phyloP scores from a whole-genome alignment of 2,329 filamentous ascomycete genomes.

The Meredithiella fracta region DNA sequence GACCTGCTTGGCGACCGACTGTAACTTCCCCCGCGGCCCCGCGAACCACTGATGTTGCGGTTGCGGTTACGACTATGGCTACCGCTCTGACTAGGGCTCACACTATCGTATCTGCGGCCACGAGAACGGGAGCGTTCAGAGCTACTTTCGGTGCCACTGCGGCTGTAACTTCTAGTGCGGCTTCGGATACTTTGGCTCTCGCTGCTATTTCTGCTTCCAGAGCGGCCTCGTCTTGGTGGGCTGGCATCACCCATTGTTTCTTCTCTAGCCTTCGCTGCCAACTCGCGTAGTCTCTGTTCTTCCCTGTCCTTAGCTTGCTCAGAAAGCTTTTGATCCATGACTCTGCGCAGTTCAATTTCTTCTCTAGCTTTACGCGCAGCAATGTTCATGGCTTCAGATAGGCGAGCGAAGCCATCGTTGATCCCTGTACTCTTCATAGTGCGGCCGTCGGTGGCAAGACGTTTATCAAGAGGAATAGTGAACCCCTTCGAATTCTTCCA shows the following conservation, averaged over 20 bases:
- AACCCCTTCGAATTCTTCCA: slow-evolving; percentile 99
- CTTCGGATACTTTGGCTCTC: neutral
- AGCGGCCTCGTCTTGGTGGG: neutral
- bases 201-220: neutral
- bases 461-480: slow-evolving; percentile 88
- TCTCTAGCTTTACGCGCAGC: slow-evolving; percentile 90
- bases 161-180: neutral
- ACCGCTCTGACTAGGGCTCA: neutral
- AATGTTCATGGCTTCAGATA: slow-evolving; percentile 84
- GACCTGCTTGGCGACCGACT: no score
- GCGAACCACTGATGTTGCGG: neutral
- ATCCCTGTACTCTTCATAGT: slow-evolving; percentile 87
- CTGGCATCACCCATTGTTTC: slow-evolving; percentile 39
- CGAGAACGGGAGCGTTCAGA: slow-evolving; percentile 1
- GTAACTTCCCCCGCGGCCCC: neutral
- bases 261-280: slow-evolving; percentile 84
- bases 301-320: slow-evolving; percentile 94
- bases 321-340: slow-evolving; percentile 90
- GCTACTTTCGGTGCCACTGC: neutral
- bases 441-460: slow-evolving; percentile 81
- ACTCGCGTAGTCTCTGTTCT: slow-evolving; percentile 72
- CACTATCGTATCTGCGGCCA: neutral
- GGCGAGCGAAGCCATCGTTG: slow-evolving; percentile 96
- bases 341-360: slow-evolving; percentile 77
- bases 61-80: neutral